These are phyloP conservation scores for Trichocladium antarcticum DNA, from an alignment of 495 filamentous ascomycete species.

Conservation along the genomic window DNA sequence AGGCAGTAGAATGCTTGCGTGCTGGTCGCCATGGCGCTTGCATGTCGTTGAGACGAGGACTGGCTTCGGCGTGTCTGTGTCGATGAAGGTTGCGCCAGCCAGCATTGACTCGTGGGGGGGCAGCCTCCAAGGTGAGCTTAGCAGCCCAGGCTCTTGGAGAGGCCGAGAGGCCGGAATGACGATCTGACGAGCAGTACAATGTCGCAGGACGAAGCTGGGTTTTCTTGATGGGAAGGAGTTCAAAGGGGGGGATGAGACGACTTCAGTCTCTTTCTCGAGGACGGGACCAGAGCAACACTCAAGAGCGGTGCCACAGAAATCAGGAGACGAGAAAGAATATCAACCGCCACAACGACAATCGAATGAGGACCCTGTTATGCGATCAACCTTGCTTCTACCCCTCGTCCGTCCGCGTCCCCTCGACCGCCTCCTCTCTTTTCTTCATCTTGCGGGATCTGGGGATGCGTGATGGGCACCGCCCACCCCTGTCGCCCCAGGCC, in stretches of 20 bases:
- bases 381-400: not conserved
- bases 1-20: slow-evolving; percentile 42
- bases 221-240: too few species aligned
- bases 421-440: not conserved
- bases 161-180: too few species aligned
- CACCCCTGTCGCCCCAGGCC: slow-evolving; percentile 14
- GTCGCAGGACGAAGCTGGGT: too few species aligned
- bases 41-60: slow-evolving; percentile 30
- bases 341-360: slow-evolving; percentile 1
- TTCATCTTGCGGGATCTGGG: slow-evolving; percentile 11
- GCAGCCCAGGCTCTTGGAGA: too few species aligned
- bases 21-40: slow-evolving; percentile 38
- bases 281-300: slow-evolving; percentile 2
- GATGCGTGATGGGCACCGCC: not conserved
- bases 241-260: not conserved
- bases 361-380: not conserved
- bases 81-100: not conserved
- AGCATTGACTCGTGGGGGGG: not conserved
- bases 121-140: too few species aligned
- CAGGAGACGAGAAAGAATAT: slow-evolving; percentile 1
- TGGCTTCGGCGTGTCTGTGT: not conserved
- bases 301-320: slow-evolving; percentile 2
- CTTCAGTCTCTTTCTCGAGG: not conserved
- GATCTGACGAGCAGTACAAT: too few species aligned
- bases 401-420: not conserved